Evolutionary conservation across 805 yeast species (phyloP).

Genomic region (Ogataea trehalophila): DNA sequence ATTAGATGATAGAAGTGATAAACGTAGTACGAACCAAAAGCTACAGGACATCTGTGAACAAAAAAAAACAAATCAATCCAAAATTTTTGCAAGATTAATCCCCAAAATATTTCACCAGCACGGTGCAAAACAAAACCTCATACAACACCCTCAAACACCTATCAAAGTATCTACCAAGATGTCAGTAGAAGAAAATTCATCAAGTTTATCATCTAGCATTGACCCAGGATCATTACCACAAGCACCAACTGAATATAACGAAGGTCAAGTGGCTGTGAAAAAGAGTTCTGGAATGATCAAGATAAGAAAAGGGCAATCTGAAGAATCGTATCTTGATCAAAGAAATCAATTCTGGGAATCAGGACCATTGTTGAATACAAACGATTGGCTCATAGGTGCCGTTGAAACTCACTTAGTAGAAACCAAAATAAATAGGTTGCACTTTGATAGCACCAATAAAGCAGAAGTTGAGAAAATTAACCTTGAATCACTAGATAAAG

Average conservation of each 20-base stretch:
- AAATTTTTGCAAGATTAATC: too few species aligned
- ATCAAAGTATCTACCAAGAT: background rate
- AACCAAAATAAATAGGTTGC: background rate
- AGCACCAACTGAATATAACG: constrained; percentile 17
- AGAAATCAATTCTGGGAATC: constrained; percentile 39
- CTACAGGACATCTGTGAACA: too few species aligned
- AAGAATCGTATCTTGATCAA: constrained; percentile 57
- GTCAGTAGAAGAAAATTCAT: background rate
- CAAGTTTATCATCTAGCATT: too few species aligned
- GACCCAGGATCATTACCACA: constrained; percentile 1
- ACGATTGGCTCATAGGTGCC: constrained; percentile 35
- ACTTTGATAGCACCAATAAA: constrained; percentile 1
- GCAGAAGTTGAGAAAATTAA: background rate
- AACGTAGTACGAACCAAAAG: too few species aligned
- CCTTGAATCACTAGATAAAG: constrained; percentile 34
- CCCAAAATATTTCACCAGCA: too few species aligned
- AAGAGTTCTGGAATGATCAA: constrained; percentile 44
- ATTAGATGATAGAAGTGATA: too few species aligned
- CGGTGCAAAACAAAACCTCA: too few species aligned
- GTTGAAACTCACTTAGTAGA: background rate
- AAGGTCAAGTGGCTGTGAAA: constrained; percentile 40
- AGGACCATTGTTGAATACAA: constrained; percentile 57
- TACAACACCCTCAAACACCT: too few species aligned
- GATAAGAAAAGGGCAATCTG: constrained; percentile 65
- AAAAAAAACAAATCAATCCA: too few species aligned